phyloP scores from a whole-genome alignment of 495 filamentous ascomycete species.

The Copromyces sp. region DNA sequence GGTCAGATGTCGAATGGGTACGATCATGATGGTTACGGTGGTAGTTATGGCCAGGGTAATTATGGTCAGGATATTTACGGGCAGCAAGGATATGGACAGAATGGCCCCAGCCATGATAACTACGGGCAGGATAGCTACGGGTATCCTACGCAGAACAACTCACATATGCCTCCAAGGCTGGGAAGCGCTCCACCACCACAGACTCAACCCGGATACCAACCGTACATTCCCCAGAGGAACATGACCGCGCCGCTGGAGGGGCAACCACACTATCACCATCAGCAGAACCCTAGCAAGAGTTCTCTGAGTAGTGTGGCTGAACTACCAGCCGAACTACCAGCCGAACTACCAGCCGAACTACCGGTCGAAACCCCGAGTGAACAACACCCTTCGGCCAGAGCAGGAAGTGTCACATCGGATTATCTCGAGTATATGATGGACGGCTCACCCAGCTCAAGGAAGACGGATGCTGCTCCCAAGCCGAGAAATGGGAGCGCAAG shows the following conservation, averaged over 20 bases:
- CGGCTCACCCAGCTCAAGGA: not conserved
- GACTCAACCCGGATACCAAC: constrained; percentile 18
- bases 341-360: not conserved
- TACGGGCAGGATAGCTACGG: constrained; percentile 19
- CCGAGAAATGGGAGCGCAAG: not conserved
- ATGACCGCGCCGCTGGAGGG: constrained; percentile 39
- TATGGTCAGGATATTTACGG: constrained; percentile 17
- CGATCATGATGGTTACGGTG: not conserved
- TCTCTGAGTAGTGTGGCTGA: constrained; percentile 18
- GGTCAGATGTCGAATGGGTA: not conserved
- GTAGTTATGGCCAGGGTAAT: constrained; percentile 23
- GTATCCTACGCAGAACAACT: constrained; percentile 28
- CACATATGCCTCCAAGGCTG: constrained; percentile 21
- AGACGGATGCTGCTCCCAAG: not conserved
- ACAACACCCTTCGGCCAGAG: not conserved
- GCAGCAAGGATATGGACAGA: constrained; percentile 8
- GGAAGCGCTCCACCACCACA: constrained; percentile 31
- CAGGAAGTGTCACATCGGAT: not conserved
- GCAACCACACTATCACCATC: constrained; percentile 15
- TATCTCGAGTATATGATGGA: not conserved
- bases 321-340: not conserved
- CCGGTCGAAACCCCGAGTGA: not conserved
- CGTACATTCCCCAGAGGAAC: constrained; percentile 33
- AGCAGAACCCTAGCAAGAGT: constrained; percentile 18
- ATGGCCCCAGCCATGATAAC: constrained; percentile 29